Base-by-base conservation (phyloP, 2,329 filamentous ascomycete genomes). In the Aspergillus sp. region DNA sequence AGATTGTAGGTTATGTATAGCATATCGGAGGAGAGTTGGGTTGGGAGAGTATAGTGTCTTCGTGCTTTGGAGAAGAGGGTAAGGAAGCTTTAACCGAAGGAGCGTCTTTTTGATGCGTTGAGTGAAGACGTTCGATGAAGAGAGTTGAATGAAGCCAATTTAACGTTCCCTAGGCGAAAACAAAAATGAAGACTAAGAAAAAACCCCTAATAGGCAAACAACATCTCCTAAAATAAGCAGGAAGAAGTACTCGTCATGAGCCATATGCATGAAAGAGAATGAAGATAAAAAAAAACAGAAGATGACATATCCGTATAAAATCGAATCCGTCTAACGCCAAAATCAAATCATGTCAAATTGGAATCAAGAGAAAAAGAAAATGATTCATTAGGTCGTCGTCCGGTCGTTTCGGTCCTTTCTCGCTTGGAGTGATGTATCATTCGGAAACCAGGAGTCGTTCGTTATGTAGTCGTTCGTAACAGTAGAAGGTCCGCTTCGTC, bases 371-470 rank as follows among this genome's bases (percentile, higher is more conserved):
- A 49, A 30, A 48, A 13, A 46, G 53, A 61, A 52, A 34, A 41
- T 43, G 34, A 38, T 53, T 61, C 30, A 60, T 63, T 47, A 52
- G 47, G 56, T 60, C 60, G 59, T 64, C 54, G 59, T 64, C 54
- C 28, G 57, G 52, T 66, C 64, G 52, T 67, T 57, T 53, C 60
- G 57, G 15, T 41, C 13, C 34, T 41, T 11, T 2, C 34, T 41
- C 34, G 34, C 34, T 15, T 4, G 34, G 15, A 13, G 34, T 56
- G 51, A 55, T 30, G 46, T 50, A 57, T 60, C 43, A 31, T 51
- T 50, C 25, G 25, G 25, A 45, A 60, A 63, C 68, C 64, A 48
- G 64, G 63, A 62, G 63, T 64, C 62, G 48, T 70, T 56, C 62
- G 56, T 55, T 57, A 45, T 43, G 49, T 59, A 50, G 23, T 49